phyloP scores from a whole-genome alignment of 2,329 filamentous ascomycete genomes.

The Fusarium illudens region DNA sequence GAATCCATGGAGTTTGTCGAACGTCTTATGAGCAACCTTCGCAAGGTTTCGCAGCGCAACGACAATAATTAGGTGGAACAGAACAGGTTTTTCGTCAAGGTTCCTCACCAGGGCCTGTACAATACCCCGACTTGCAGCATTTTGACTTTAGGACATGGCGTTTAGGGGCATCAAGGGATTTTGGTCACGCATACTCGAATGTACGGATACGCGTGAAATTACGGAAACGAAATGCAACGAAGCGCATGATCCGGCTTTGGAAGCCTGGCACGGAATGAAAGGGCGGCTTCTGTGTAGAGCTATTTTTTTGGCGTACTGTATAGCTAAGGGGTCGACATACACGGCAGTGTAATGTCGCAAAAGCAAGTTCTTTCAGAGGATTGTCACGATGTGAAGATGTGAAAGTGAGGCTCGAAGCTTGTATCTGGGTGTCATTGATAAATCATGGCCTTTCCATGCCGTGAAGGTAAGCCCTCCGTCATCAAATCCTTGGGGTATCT shows the following conservation, averaged over 20 bases:
- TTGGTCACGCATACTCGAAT: constrained; percentile 8
- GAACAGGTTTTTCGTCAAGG: not conserved
- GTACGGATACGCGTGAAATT: not conserved
- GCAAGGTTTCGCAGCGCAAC: constrained; percentile 48
- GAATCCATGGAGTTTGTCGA: constrained; percentile 61
- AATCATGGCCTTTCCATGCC: not conserved
- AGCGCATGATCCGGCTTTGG: constrained; percentile 7
- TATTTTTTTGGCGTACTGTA: constrained; percentile 9
- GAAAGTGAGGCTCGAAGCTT: not conserved
- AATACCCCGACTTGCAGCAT: constrained; percentile 16
- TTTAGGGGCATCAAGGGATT: constrained; percentile 9
- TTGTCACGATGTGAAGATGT: not conserved
- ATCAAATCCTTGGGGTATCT: not conserved
- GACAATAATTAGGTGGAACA: constrained; percentile 2
- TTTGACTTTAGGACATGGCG: constrained; percentile 21
- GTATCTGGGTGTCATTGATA: not conserved
- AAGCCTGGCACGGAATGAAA: constrained; percentile 3
- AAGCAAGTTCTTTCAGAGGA: not conserved
- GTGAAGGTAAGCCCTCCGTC: not conserved
- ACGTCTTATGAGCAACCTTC: constrained; percentile 61
- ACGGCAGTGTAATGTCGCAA: not conserved
- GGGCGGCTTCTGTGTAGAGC: constrained; percentile 21
- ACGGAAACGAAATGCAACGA: constrained; percentile 7
- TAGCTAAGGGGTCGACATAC: not conserved
- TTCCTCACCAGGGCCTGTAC: constrained; percentile 2